Conservation (phyloP, 2,329 filamentous ascomycete genomes). For the Paecilomyces niveus region DNA sequence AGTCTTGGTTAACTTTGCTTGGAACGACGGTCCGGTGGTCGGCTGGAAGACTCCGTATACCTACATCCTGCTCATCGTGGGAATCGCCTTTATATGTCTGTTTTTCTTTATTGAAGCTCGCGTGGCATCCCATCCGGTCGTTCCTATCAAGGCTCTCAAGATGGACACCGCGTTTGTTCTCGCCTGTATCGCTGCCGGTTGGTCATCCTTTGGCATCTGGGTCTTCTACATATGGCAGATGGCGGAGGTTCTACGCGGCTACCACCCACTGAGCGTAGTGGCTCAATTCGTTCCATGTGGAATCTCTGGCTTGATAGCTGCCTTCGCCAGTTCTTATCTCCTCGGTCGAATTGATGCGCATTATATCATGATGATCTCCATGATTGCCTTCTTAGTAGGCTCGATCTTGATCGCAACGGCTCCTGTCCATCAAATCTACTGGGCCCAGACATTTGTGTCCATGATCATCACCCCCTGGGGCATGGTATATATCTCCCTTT, state of each 20-base stretch:
- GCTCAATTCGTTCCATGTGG: conserved; percentile 24
- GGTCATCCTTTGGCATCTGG: conserved; percentile 36
- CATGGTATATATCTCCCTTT: conserved; percentile 6
- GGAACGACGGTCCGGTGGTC: conserved; percentile 44
- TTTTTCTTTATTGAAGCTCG: conserved; percentile 3
- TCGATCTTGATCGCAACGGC: conserved; percentile 29
- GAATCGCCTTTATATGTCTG: conserved; percentile 30
- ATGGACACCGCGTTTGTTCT: conserved; percentile 27
- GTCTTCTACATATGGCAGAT: conserved; percentile 34
- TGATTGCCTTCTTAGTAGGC: conserved; percentile 21
- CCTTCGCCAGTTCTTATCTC: conserved; percentile 19
- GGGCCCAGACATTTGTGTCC: conserved; percentile 23
- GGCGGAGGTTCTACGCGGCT: conserved; percentile 15
- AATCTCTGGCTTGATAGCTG: conserved; percentile 22
- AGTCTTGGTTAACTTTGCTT: conserved; percentile 47
- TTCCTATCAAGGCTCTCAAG: conserved; percentile 1
- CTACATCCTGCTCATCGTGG: conserved; percentile 38
- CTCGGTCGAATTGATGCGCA: conserved; percentile 13
- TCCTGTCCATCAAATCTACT: conserved; percentile 33
- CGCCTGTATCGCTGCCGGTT: conserved; percentile 34
- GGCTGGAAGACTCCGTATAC: conserved; percentile 41
- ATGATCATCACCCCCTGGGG: conserved; percentile 14
- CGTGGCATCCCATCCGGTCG: conserved; percentile 1
- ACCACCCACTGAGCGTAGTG: conserved; percentile 19
- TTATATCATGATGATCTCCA: conserved; percentile 23